Conservation (phyloP, 1,284 basidiomycete genomes). For the Tetrapyrgos nigripes region DNA sequence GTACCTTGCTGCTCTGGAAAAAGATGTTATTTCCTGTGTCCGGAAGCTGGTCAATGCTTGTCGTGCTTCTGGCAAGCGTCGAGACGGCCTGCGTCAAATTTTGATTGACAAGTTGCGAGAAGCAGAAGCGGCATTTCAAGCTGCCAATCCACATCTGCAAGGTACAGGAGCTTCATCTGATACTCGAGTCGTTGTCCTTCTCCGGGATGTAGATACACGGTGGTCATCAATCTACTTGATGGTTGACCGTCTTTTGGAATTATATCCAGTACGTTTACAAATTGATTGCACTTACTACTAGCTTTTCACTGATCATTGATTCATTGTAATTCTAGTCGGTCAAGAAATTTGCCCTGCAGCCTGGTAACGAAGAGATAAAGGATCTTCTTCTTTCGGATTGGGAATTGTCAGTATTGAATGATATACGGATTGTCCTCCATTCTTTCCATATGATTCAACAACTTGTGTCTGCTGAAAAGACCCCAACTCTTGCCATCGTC, state of each 20-base stretch:
- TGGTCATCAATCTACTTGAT: conserved; percentile 38
- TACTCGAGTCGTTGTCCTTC: conserved; percentile 20
- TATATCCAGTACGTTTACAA: conserved; percentile 29
- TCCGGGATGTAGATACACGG: conserved; percentile 30
- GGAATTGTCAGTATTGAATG: conserved; percentile 21
- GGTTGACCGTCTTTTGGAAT: conserved; percentile 34
- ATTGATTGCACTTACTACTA: too few relatives aligned
- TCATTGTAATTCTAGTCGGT: background rate
- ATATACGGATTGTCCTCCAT: conserved; percentile 24
- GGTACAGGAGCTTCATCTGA: too few relatives aligned
- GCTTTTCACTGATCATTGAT: background rate
- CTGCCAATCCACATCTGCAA: background rate
- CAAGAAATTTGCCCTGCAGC: background rate
- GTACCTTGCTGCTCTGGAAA: background rate
- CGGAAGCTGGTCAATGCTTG: background rate
- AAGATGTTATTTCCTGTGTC: background rate
- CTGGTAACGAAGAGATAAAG: background rate
- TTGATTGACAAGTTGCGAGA: background rate
- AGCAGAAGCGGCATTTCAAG: background rate
- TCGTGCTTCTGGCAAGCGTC: background rate
- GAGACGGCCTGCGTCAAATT: background rate
- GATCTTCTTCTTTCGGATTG: background rate
- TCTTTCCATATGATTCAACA: conserved; percentile 27
- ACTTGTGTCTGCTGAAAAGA: conserved; percentile 25
- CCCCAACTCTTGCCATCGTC: conserved; percentile 24